These are phyloP conservation scores for Exophiala alcalophila DNA, from an alignment of 2,329 filamentous ascomycete species.

Conservation along the genomic window DNA sequence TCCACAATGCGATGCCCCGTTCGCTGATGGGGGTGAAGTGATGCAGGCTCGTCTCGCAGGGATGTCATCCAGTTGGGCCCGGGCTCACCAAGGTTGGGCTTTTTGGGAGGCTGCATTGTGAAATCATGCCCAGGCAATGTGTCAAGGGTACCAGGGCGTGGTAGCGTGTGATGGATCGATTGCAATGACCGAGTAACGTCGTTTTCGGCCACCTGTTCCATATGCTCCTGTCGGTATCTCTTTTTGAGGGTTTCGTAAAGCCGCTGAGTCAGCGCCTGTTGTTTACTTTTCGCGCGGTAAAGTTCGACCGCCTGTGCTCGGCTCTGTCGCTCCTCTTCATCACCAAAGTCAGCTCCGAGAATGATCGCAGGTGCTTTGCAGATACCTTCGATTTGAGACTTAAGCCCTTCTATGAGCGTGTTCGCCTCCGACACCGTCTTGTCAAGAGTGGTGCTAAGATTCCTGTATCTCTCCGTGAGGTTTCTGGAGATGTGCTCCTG, in stretches of 20 bases:
- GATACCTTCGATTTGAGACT: constrained; percentile 61
- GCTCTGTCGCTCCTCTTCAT: too few relatives aligned
- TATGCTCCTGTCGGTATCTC: constrained; percentile 53
- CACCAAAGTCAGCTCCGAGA: too few relatives aligned
- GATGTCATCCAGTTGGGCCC: too few relatives aligned
- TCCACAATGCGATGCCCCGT: constrained; percentile 19
- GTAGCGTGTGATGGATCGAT: constrained; percentile 32
- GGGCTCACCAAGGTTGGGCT: constrained; percentile 19
- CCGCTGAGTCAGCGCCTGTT: constrained; percentile 65
- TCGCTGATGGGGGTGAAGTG: constrained; percentile 39
- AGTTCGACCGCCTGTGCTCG: too few relatives aligned
- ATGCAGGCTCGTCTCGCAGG: constrained; percentile 36
- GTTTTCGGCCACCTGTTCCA: constrained; percentile 55
- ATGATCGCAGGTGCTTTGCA: too few relatives aligned
- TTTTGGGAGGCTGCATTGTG: too few relatives aligned
- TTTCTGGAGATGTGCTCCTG: constrained; percentile 72
- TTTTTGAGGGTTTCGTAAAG: constrained; percentile 57
- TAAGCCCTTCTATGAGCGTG: constrained; percentile 63
- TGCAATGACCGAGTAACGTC: constrained; percentile 49
- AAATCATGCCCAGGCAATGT: constrained; percentile 30
- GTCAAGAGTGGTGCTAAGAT: constrained; percentile 65
- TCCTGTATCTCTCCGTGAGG: constrained; percentile 68
- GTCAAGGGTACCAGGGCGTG: constrained; percentile 23
- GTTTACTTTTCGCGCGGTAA: constrained; percentile 68
- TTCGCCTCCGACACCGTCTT: constrained; percentile 74